Evolutionary conservation across 441 rosid species (phyloP).

Genomic region (Euphorbia schlechtendalii): DNA sequence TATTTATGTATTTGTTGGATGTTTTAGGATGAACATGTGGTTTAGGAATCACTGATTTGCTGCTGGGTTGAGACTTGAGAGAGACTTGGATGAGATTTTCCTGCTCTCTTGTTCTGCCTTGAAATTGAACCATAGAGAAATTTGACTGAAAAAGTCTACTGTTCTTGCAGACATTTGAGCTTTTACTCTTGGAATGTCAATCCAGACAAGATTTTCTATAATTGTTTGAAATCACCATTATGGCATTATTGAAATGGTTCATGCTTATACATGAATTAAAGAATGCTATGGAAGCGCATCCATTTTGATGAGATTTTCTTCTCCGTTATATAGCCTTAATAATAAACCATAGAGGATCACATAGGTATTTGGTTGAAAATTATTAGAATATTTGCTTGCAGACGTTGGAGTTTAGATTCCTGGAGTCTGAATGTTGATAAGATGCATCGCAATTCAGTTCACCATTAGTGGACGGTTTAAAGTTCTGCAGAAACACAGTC

Average conservation of each 20-base stretch:
- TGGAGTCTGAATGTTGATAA: background rate
- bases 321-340: no score
- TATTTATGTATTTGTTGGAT: background rate
- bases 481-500: background rate
- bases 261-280: no score
- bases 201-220: background rate
- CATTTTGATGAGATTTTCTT: no score
- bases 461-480: background rate
- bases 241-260: background rate
- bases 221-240: no score
- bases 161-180: background rate
- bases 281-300: no score
- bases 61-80: background rate
- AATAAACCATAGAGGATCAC: no score
- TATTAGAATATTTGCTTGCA: no score
- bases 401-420: background rate
- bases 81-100: conserved; percentile 2
- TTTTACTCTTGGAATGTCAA: background rate
- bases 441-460: background rate
- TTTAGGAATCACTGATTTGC: background rate
- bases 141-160: background rate
- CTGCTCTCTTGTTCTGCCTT: background rate
- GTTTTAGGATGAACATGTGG: background rate
- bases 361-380: no score
- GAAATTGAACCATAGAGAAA: background rate